phyloP scores from a whole-genome alignment of 192 early-diverging fungal species.

The Podila minutissima region DNA sequence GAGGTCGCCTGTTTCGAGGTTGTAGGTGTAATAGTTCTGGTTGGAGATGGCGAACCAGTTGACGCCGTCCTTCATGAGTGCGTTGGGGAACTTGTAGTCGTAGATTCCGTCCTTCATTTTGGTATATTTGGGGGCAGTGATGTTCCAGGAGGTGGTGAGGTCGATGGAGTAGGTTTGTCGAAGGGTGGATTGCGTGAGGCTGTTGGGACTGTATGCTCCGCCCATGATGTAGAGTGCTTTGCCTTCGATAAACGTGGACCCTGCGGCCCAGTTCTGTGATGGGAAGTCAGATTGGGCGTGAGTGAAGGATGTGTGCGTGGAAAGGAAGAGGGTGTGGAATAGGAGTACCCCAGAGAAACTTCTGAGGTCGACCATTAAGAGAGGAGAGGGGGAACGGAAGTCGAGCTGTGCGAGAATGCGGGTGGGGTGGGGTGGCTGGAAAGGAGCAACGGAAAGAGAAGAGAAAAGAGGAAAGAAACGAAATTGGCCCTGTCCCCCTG shows the following conservation, averaged over 20 bases:
- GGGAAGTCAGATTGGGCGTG: not conserved
- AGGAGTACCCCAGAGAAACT: not conserved
- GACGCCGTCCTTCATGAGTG: not conserved
- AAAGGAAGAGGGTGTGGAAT: not conserved
- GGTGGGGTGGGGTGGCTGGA: not conserved
- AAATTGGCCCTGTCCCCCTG: too few species aligned
- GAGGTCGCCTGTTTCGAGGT: not conserved
- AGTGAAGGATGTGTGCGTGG: not conserved
- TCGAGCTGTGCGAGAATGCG: not conserved
- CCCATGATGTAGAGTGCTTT: constrained; percentile 10
- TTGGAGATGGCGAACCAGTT: not conserved
- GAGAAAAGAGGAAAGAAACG: not conserved
- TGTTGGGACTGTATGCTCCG: not conserved
- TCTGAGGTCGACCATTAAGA: not conserved
- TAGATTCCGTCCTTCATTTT: not conserved
- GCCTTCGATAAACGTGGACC: not conserved
- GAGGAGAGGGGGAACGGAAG: not conserved
- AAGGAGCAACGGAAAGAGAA: not conserved
- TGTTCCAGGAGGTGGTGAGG: constrained; percentile 12
- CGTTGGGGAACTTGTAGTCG: not conserved
- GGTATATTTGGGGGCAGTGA: not conserved
- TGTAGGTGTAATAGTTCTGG: not conserved
- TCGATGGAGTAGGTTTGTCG: constrained; percentile 9
- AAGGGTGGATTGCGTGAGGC: not conserved
- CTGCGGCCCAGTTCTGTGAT: not conserved